A percentile compares a stretch with the other conserved stretches of the same genome.
These are phyloP conservation scores for Phytopythium litorale DNA, from an alignment of 352 stramenopile species.

Conservation along the genomic window DNA sequence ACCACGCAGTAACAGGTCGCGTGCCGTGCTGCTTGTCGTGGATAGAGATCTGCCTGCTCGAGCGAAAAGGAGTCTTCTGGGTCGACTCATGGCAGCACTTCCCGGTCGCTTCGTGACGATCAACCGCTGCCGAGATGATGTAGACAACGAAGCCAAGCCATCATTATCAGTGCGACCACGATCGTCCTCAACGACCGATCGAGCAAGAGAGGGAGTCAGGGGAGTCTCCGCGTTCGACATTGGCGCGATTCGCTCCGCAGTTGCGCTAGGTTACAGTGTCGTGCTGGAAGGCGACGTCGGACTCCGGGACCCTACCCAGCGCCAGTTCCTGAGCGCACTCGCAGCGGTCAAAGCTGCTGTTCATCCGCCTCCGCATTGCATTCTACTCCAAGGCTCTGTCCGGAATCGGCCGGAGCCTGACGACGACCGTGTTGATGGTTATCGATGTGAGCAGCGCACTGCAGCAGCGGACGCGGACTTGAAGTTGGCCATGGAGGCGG, in stretches of 20 bases:
- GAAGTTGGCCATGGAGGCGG: slow-evolving; percentile 45
- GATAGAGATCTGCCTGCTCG: slow-evolving; percentile 56
- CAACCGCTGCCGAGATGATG: slow-evolving; percentile 21
- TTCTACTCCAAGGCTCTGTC: slow-evolving; percentile 50
- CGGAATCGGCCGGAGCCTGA: slow-evolving; percentile 29
- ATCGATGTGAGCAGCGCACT: neutral
- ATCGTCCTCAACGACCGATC: neutral
- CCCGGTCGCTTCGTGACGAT: slow-evolving; percentile 74
- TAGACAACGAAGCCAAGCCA: neutral
- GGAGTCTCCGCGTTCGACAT: slow-evolving; percentile 25
- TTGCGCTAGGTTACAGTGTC: slow-evolving; percentile 53
- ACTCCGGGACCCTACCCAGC: slow-evolving; percentile 51
- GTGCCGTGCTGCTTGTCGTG: slow-evolving; percentile 66
- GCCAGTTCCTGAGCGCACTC: slow-evolving; percentile 57
- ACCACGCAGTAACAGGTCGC: slow-evolving; percentile 28
- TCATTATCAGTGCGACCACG: neutral
- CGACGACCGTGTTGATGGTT: neutral
- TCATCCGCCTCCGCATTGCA: slow-evolving; percentile 52
- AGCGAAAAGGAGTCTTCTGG: slow-evolving; percentile 31
- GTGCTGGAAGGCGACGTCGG: slow-evolving; percentile 78
- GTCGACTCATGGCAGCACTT: slow-evolving; percentile 36
- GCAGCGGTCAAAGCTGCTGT: slow-evolving; percentile 60
- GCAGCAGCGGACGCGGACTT: slow-evolving; percentile 39
- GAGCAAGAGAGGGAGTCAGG: neutral
- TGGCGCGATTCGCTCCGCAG: slow-evolving; percentile 24